phyloP scores from a whole-genome alignment of 495 filamentous ascomycete species.

The Evernia prunastri region DNA sequence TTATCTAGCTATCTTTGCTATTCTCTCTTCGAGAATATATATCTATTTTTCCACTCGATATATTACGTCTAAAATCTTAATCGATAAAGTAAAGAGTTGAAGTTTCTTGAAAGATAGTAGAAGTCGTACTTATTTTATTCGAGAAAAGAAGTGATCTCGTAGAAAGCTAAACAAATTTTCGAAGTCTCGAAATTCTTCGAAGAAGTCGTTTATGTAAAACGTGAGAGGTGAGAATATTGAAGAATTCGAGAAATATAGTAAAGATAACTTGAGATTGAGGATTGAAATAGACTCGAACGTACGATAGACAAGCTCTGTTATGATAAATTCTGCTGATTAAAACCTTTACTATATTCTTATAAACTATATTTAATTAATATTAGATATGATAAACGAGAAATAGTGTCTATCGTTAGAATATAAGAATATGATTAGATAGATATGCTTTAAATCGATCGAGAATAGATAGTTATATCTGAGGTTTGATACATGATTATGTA shows the following conservation, averaged over 20 bases:
- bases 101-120: slow-evolving; percentile 18
- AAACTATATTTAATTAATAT: slow-evolving; percentile 3
- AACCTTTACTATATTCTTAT: background rate
- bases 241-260: background rate
- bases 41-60: background rate
- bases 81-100: slow-evolving; percentile 5
- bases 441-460: slow-evolving; percentile 1
- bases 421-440: background rate
- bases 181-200: background rate
- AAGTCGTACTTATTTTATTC: slow-evolving; percentile 7
- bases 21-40: slow-evolving; percentile 2
- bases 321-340: background rate
- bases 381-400: background rate
- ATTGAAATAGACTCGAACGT: background rate
- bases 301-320: slow-evolving; percentile 3
- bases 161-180: slow-evolving; percentile 1
- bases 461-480: background rate
- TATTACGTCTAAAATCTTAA: slow-evolving; percentile 10
- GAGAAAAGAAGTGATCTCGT: slow-evolving; percentile 9
- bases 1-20: slow-evolving; percentile 6
- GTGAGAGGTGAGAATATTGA: background rate
- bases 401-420: slow-evolving; percentile 3
- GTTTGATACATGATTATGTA: slow-evolving; percentile 7
- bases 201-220: slow-evolving; percentile 13
- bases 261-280: background rate